Evolutionary conservation across 176 grass and related monocot genomes (phyloP), one percentile per base, ranked within the genome.

Genomic region (Raddia distichophylla): DNA sequence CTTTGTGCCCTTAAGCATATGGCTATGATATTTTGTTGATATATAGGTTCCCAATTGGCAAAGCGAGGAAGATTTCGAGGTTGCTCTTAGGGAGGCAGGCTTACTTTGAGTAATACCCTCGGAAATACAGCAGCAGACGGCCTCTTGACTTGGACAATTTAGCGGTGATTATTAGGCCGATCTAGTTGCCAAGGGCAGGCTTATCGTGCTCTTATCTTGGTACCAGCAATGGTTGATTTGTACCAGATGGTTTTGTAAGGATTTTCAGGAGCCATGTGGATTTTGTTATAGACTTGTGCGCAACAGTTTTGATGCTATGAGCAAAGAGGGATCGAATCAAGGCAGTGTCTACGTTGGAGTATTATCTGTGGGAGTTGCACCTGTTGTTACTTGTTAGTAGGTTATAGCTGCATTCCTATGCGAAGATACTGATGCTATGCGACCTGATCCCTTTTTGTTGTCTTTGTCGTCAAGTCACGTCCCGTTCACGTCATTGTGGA

Each of bases 21-120:
- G 44, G 56, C 71, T 64, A 87, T 14, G 49, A 0, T 68, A 11
- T 62, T 51, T 15, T 67, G 47, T 72, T 46, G 13, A 82, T 73
- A 64, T 59, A 53, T 75, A 97, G 94, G 60, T 99, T 16, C 84
- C 69, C 5, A 87, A 90, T 80, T 99, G 96, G 96, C 67, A 86
- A 74, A 93, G 89, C 0, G 96, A 93, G 77, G 93, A 90, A 73
- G 74, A 90, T 70, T 98, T 98, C 83, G 96, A 95, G 82, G 76
- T 83, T 57, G 93, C 93, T 59, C 93, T 99, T 7, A 93, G 93
- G 81, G 96, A 99, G 69, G 96, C 96, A 0, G 96, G 96, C 65
- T 82, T 99, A 57, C 79, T 95, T 95, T 67, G 87, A 79, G 84
- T 85, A 56, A 63, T 27, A 6, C 27, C 65, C 12, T 57, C 7